A percentile compares a stretch with the other conserved stretches of the same genome.
These are phyloP conservation scores for Asterophora parasitica DNA, from an alignment of 768 basidiomycete genomes.

Conservation along the genomic window DNA sequence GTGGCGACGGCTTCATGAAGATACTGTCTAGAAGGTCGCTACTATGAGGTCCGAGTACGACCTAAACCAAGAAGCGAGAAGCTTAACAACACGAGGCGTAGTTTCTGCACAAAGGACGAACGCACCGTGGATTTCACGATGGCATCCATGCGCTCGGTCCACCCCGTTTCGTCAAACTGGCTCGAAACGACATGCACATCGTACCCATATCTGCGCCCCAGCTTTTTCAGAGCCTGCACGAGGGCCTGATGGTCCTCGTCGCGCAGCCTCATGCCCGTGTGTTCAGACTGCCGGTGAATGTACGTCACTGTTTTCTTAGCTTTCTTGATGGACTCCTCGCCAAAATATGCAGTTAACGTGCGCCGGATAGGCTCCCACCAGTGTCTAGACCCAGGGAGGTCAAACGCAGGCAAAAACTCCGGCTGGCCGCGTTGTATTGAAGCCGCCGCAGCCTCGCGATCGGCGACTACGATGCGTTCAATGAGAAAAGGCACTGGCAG, in stretches of 20 bases:
- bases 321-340: conserved; percentile 21
- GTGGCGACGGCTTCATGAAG: conserved; percentile 59
- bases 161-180: conserved; percentile 41
- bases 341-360: conserved; percentile 41
- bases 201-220: conserved; percentile 49
- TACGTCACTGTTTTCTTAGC: conserved; percentile 58
- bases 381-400: conserved; percentile 39
- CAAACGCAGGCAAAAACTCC: conserved; percentile 38
- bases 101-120: conserved; percentile 6
- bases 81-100: conserved; percentile 8
- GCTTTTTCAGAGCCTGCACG: conserved; percentile 46
- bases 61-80: conserved; percentile 27
- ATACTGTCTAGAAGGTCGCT: conserved; percentile 60
- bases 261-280: conserved; percentile 44
- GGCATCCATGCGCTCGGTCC: conserved; percentile 60
- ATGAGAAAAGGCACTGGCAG: conserved; percentile 68
- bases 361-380: conserved; percentile 70
- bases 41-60: conserved; percentile 59
- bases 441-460: conserved; percentile 58
- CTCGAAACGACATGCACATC: conserved; percentile 53
- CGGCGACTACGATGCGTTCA: conserved; percentile 73
- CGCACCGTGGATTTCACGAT: conserved; percentile 67
- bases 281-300: conserved; percentile 55
- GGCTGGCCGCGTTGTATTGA: conserved; percentile 29
- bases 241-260: conserved; percentile 56